Evolutionary conservation across 106 monocot genomes (phyloP), one percentile per base, ranked within the genome.

Genomic region (Phalaenopsis aphrodite): DNA sequence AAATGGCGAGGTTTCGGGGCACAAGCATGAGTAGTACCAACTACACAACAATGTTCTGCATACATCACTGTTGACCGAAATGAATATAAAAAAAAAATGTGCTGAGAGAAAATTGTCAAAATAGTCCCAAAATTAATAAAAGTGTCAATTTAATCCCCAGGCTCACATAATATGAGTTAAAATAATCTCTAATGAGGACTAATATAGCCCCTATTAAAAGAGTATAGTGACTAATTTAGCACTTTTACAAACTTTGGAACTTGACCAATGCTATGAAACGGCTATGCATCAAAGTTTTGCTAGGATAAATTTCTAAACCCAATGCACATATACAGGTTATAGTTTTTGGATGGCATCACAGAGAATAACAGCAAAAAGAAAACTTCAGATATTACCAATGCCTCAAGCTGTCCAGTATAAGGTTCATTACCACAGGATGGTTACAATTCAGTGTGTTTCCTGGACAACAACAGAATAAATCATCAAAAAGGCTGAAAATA

Each of bases 381-480:
- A 41, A 47, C 24, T 71, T 38, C 58, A 46, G 55, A 77, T 47
- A 57, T 83, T 89, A 99, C 99, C 99, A 99, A 81, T 99, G 93
- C 78, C 93, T 91, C 81, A 99, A 86, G 79, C 99, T 99, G 80
- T 99, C 91, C 24, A 99, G 95, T 75, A 99, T 86, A 77, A 99
- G 95, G 65, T 99, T 89, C 95, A 87, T 93, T 74, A 95, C 99
- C 64, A 99, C 93, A 64, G 99, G 99, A 89, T 99, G 94, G 75
- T 99, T 99, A 85, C 95, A 99, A 77, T 99, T 99, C 41, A 99
- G 87, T 41, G 95, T 99, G 82, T 99, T 99, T 79, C 99, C 99
- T 99, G 82, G 16, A 83, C 52, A 78, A 6, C 45, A 75, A 39
- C 48, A 84, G 52, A 78, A 79, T 7, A 56, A 56, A 39, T 39